Base-by-base conservation (phyloP, 768 basidiomycete species). In the Boletus coccyginus region DNA sequence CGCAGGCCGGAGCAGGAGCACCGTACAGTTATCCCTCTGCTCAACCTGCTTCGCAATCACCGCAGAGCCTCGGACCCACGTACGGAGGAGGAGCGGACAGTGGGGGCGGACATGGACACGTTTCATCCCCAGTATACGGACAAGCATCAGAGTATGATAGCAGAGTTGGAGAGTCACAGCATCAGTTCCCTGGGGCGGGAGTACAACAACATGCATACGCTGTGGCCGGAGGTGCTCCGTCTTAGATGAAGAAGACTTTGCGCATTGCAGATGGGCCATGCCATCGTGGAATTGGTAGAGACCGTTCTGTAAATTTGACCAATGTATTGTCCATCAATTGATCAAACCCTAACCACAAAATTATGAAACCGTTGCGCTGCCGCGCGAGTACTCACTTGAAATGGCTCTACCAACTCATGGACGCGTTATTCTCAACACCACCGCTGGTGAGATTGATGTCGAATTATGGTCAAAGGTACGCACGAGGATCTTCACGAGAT, bases 401-500 rank as follows among this genome's bases (percentile, higher is more conserved):
- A 92, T 93, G 92, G 87, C 90, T 35, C 79, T 94, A 33, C 91
- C 92, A 21, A 94, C 93, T 3, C 80, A 85, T 56, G 94, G 92
- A 45, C 85, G 90, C 55, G 90, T 96, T 40, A 85, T 96, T 39
- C 75, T 98, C 49, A 86, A 93, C 49, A 97, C 94, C 0, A 95
- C 93, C 1, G 88, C 80, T 13, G 94, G 94, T 55, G 87, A 95
- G 74, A 80, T 89, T 24, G 87, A 96, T 63, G 85, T 97, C 27
- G 94, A 97, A 66, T 77, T 96, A 50, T 98, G 93, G 94, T 85
- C 93, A 16, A 96, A 92, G 78, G 91, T 90, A 57, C 24, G 69
- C 14, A 52, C 29, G 36, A 50, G 27, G 19, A n/a, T 46, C n/a
- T 54, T 12, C 45, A 12, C 2, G 14, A 51, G 31, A 50, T 1